Conservation (phyloP, 495 filamentous ascomycete genomes). For the Apodospora peruviana region DNA sequence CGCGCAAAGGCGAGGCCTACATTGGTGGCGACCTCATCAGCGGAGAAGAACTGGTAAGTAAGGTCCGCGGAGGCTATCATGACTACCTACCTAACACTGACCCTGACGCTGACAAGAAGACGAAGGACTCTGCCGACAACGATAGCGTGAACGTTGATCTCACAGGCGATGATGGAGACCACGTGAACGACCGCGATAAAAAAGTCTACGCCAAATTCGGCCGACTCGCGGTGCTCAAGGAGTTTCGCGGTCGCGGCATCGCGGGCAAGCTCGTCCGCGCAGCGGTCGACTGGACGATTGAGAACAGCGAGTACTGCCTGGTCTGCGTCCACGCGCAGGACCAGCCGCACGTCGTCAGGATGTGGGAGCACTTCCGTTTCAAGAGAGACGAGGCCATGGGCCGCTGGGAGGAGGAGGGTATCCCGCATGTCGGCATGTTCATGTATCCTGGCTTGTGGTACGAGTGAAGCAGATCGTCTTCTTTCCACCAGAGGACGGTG, state of each 20-base stretch:
- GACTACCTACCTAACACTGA: neutral
- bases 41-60: neutral
- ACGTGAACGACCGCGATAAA: slow-evolving; percentile 41
- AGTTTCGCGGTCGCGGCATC: slow-evolving; percentile 59
- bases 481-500: too few species aligned
- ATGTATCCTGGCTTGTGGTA: too few species aligned
- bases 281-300: slow-evolving; percentile 55
- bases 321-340: slow-evolving; percentile 71
- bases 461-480: too few species aligned
- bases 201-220: slow-evolving; percentile 78
- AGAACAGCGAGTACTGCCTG: slow-evolving; percentile 52
- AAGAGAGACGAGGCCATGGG: slow-evolving; percentile 63
- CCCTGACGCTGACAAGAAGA: too few species aligned
- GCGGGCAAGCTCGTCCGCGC: slow-evolving; percentile 56
- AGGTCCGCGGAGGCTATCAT: neutral
- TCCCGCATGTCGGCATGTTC: slow-evolving; percentile 81
- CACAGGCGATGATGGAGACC: neutral
- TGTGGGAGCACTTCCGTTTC: slow-evolving; percentile 67
- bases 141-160: neutral
- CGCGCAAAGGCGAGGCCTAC: slow-evolving; percentile 38
- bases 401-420: slow-evolving; percentile 76
- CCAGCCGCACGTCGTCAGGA: slow-evolving; percentile 45
- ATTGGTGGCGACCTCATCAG: slow-evolving; percentile 25
- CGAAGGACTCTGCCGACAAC: too few species aligned
- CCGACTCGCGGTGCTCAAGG: slow-evolving; percentile 59